Base-by-base conservation (phyloP, 2,329 filamentous ascomycete genomes). In the Aureobasidium sp. region DNA sequence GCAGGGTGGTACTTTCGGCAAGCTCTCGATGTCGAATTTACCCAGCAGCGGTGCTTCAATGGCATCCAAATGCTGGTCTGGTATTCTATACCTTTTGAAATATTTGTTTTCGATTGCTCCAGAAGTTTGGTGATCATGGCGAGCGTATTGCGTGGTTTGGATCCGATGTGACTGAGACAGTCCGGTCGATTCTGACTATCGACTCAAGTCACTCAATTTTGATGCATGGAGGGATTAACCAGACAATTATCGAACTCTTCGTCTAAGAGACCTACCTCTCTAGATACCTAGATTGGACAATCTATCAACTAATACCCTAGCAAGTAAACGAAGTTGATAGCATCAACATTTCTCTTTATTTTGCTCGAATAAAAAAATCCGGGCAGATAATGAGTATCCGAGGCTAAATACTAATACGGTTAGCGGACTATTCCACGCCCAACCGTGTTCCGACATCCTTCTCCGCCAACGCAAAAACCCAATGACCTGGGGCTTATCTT, bases 401-500 rank as follows among this genome's bases (percentile, higher is more conserved):
- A 50, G 46, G 49, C 49, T 53, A 40, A 5, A 37, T 11, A 33
- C 53, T 7, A 27, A 57, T 46, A 35, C 21, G 53, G 53, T 57
- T 57, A 57, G 53, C 53, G 40, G 10, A 42, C 37, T 23, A 21
- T 27, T 17, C 15, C 46, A 49, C 11, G n/a, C 50, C 50, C 50
- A 54, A 55, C n/a, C 27, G 23, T n/a, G 10, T 49, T 21, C 25
- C 43, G 43, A 29, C 45, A 25, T 40, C 35, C 40, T 45, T 46
- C 38, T 45, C 40, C 38, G 27, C 40, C 29, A 13, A 19, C 21
- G 53, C 51, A 33, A 55, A 57, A 57, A 57, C 27, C 53, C 53
- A 46, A 57, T 45, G 40, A 21, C 17, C 50, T 8, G 11, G 38
- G 25, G 40, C 40, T 57, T 57, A 57, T 57, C 53, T 45, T 57